Evolutionary conservation across 805 yeast species (phyloP), one percentile per base, ranked within the genome.

Genomic region (Cyberlindnera misumaiensis): DNA sequence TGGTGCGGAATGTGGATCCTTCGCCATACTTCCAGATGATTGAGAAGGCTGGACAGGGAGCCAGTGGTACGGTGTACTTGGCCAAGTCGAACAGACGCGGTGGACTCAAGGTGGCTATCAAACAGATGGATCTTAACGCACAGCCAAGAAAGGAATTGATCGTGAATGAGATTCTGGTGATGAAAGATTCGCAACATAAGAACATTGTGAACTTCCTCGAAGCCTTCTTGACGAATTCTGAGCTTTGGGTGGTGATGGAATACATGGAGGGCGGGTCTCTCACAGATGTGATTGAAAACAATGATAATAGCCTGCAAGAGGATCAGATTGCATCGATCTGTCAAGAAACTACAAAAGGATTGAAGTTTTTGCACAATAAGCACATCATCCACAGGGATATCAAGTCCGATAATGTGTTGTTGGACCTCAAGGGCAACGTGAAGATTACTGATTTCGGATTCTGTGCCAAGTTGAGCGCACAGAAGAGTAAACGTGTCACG

Each of bases 241-340:
- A 93, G 54, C 68, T 93, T 43, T 90, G 97, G 96, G 98, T 93
- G n/a, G 84, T 94, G 25, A 93, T 93, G 99, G 99, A 93, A 62
- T 94, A 80, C 59, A 93, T 93, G 99, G 97, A 94, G 64, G 98
- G 98, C 39, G 99, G 99, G 1, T 84, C 96, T 4, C 67, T 93
- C 49, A 93, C 97, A 0, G 98, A 93, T 64, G 85, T 94, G 30
- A 89, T 94, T 55, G 96, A 88, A 40, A 85, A 88, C 62, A 89
- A 89, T 58, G 80, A 79, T 38, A 71, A 75, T 34, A 56, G 55
- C 32, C 64, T 93, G 50, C 73, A 75, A 13, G 99, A 93, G 60
- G 75, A 78, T 36, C 98, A 94, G 63, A 93, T 94, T 47, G 85
- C 97, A 3, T 77, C 89, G 4, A 87, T 93, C 38, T 90, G 96